phyloP scores from a whole-genome alignment of 2,329 filamentous ascomycete genomes.

The Emericellopsis atlantica region DNA sequence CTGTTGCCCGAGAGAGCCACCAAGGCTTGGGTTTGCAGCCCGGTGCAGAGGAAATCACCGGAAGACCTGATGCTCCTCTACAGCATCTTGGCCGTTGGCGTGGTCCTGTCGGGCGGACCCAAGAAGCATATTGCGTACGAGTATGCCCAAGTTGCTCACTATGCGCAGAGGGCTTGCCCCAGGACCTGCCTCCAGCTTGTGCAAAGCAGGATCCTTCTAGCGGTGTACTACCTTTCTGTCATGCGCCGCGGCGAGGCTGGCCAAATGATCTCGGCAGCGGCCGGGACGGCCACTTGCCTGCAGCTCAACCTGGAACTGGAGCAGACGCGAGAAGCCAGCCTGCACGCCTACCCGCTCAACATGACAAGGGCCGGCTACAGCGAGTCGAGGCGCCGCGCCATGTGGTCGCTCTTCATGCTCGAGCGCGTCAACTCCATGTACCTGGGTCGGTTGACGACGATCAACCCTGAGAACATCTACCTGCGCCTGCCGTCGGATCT shows the following conservation, averaged over 20 bases:
- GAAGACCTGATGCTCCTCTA: constrained; percentile 34
- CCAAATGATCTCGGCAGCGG: constrained; percentile 50
- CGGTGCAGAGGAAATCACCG: constrained; percentile 21
- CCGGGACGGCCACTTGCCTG: constrained; percentile 45
- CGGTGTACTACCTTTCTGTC: constrained; percentile 51
- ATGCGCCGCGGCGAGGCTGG: constrained; percentile 46
- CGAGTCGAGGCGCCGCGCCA: constrained; percentile 57
- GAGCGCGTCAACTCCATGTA: constrained; percentile 54
- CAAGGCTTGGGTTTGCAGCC: constrained; percentile 20
- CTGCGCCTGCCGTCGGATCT: constrained; percentile 52
- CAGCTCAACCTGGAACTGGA: constrained; percentile 52
- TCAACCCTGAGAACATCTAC: constrained; percentile 54
- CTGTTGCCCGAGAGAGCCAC: constrained; percentile 27
- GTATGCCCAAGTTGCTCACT: constrained; percentile 40
- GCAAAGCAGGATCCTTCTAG: constrained; percentile 54
- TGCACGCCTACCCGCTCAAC: constrained; percentile 37
- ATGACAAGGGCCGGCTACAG: constrained; percentile 44
- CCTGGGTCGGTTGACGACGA: constrained; percentile 36
- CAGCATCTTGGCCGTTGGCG: constrained; percentile 26
- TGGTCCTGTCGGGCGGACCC: constrained; percentile 23
- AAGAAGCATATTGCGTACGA: constrained; percentile 20
- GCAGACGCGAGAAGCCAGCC: constrained; percentile 24
- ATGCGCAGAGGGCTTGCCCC: constrained; percentile 27
- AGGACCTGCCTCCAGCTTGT: constrained; percentile 42
- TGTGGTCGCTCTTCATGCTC: constrained; percentile 60